phyloP scores from a whole-genome alignment of 257 asterid species.

The Solanum ahanhuiri region DNA sequence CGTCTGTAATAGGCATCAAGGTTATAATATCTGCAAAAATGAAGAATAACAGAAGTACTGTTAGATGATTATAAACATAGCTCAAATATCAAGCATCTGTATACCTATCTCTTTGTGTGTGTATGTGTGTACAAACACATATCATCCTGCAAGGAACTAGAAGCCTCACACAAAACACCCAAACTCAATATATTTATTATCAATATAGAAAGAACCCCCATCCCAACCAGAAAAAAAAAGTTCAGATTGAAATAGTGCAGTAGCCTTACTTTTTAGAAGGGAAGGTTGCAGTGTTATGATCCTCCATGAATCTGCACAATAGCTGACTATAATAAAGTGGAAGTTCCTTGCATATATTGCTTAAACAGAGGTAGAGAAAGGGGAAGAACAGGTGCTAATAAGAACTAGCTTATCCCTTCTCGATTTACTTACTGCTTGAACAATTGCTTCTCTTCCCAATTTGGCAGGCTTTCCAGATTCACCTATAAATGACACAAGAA shows the following conservation, averaged over 20 bases:
- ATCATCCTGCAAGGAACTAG: neutral
- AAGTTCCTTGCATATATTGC: neutral
- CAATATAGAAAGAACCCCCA: neutral
- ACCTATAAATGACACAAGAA: slow-evolving; percentile 37
- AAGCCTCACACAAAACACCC: neutral
- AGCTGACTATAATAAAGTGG: neutral
- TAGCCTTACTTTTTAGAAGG: slow-evolving; percentile 83
- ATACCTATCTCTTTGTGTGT: neutral
- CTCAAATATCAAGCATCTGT: neutral
- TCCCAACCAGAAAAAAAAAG: neutral
- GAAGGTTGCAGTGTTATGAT: slow-evolving; percentile 96
- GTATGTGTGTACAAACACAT: neutral
- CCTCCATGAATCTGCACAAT: slow-evolving; percentile 88
- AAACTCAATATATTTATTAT: neutral
- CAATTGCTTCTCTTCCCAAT: slow-evolving; percentile 92
- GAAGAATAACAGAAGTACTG: neutral
- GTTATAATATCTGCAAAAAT: slow-evolving; percentile 60
- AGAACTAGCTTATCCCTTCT: neutral
- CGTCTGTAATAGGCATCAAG: slow-evolving; percentile 65
- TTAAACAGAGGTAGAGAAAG: neutral
- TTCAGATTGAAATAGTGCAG: slow-evolving; percentile 3
- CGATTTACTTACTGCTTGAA: slow-evolving; percentile 64
- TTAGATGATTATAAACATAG: neutral
- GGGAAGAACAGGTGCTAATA: neutral
- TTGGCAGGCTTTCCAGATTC: slow-evolving; percentile 87